A percentile compares a stretch with the other conserved stretches of the same genome.
Evolutionary conservation across 208 protist species (phyloP).

Genomic region (Tritrichomonas foetus): DNA sequence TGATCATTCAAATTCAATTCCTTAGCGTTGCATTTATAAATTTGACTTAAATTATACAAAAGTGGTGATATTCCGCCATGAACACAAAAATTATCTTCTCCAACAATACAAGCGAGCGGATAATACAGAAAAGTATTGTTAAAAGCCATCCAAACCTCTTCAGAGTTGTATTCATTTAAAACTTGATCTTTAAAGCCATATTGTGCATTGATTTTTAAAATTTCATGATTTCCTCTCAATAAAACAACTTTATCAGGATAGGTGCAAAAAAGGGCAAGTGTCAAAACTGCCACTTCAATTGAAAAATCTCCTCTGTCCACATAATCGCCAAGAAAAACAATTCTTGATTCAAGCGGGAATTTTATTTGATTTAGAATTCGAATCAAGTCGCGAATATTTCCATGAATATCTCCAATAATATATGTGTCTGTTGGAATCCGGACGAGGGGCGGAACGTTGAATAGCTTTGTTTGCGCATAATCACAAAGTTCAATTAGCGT

Average conservation of each 20-base stretch:
- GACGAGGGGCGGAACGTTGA: no score
- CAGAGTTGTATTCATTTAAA: conserved; percentile 59
- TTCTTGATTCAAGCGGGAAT: conserved; percentile 88
- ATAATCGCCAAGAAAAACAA: conserved; percentile 81
- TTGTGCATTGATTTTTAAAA: conserved; percentile 83
- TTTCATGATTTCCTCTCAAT: conserved; percentile 95
- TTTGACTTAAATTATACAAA: conserved; percentile 61
- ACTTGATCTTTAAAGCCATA: conserved; percentile 52
- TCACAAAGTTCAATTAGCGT: no score
- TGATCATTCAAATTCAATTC: conserved; percentile 68
- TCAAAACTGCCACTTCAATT: conserved; percentile 77
- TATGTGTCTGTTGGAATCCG: no score
- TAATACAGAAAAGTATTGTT: conserved; percentile 72
- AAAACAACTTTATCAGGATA: conserved; percentile 87
- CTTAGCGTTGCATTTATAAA: conserved; percentile 79
- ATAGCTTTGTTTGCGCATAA: no score
- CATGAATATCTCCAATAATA: neutral
- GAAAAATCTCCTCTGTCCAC: no score
- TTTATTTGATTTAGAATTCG: conserved; percentile 70
- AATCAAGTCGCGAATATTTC: conserved; percentile 63
- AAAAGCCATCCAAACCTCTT: conserved; percentile 64
- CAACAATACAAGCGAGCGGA: conserved; percentile 62
- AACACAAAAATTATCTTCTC: conserved; percentile 41
- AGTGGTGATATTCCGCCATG: conserved; percentile 67
- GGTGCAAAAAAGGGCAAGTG: conserved; percentile 75